Evolutionary conservation across 139 green algal species (phyloP), one percentile per base, ranked within the genome.

Genomic region (Chlorella sp.): DNA sequence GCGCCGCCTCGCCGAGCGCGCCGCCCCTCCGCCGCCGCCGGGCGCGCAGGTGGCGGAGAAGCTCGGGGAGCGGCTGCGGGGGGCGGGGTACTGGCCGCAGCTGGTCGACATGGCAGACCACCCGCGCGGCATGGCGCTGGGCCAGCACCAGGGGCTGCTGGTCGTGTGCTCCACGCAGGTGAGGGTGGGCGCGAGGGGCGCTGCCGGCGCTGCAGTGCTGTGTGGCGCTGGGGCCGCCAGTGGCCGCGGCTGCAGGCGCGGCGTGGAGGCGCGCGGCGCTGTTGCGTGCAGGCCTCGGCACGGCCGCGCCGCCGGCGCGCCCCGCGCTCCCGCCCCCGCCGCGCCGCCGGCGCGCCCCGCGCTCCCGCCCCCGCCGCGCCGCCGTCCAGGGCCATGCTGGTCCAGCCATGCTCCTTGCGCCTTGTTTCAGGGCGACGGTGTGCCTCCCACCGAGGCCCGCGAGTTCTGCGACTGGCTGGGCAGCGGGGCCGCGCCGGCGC

Each of bases 381-480:
- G n/a, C n/a, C n/a, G n/a, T n/a, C n/a, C n/a, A n/a, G n/a, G n/a
- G n/a, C n/a, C n/a, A n/a, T n/a, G n/a, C n/a, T n/a, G n/a, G n/a
- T n/a, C n/a, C n/a, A n/a, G n/a, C n/a, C n/a, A n/a, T n/a, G n/a
- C n/a, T n/a, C n/a, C n/a, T n/a, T n/a, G n/a, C n/a, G n/a, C n/a
- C n/a, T n/a, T n/a, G n/a, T n/a, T n/a, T n/a, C n/a, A n/a, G n/a
- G 93, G 93, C 53, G 93, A 97, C 59, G 93, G 93, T 17, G 91
- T 97, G 67, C 86, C 93, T 0, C 93, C 93, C 5, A 89, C 83
- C 2, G 93, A 97, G 77, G 90, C 93, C 1, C 82, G 93, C 0
- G 83, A 87, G 0, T 97, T 97, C 58, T 95, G 90, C 67, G 91
- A 94, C 19, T 96, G 93, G 93, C 85, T 97, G 15, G 77, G 79